These are phyloP conservation scores for Gentiana macrophylla DNA, from an alignment of 257 asterid genomes.

Conservation along the genomic window DNA sequence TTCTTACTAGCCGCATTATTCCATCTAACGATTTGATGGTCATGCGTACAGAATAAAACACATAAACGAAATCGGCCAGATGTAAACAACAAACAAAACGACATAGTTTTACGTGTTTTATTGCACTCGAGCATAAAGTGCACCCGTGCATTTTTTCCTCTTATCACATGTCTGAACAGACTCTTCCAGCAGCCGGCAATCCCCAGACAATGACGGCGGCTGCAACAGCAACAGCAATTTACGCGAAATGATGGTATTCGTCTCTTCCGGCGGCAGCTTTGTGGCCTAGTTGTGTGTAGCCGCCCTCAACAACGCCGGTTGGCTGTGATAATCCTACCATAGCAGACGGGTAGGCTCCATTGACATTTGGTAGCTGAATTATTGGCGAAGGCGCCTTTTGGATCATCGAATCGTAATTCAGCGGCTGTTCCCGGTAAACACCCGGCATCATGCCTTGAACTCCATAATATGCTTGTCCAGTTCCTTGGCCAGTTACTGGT, in stretches of 20 bases:
- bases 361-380: constrained; percentile 14
- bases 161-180: too few species aligned
- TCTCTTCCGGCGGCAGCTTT: constrained; percentile 23
- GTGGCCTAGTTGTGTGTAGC: constrained; percentile 23
- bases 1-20: too few species aligned
- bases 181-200: constrained; percentile 6
- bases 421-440: constrained; percentile 28
- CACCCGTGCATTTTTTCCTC: too few species aligned
- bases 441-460: constrained; percentile 26
- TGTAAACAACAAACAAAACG: too few species aligned
- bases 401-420: constrained; percentile 14
- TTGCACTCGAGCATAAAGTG: too few species aligned
- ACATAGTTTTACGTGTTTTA: too few species aligned
- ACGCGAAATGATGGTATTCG: constrained; percentile 19
- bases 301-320: constrained; percentile 10
- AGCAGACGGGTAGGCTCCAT: constrained; percentile 23
- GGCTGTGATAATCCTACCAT: constrained; percentile 10
- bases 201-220: constrained; percentile 12
- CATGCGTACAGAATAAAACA: too few species aligned
- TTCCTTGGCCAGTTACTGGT: constrained; percentile 22
- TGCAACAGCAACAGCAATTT: constrained; percentile 9
- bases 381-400: constrained; percentile 12
- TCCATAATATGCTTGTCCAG: constrained; percentile 24
- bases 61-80: too few species aligned
- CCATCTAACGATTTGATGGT: too few species aligned